A percentile compares a stretch with the other conserved stretches of the same genome.
Conservation (phyloP, 495 filamentous ascomycete genomes). For the Physcia stellaris region DNA sequence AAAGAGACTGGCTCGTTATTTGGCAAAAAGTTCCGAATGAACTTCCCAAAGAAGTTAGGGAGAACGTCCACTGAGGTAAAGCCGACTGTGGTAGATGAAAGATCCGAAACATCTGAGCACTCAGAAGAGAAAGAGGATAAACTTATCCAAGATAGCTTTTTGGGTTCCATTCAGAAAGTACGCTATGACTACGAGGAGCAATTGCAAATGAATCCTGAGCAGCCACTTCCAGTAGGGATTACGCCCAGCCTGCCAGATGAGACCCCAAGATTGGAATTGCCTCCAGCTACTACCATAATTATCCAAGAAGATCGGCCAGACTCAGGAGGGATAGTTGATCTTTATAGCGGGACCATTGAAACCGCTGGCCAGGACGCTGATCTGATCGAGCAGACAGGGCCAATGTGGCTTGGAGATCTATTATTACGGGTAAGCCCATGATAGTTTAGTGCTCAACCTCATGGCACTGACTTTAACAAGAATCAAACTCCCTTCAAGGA, state of each 20-base stretch:
- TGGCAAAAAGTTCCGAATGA: slow-evolving; percentile 77
- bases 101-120: slow-evolving; percentile 63
- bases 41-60: slow-evolving; percentile 73
- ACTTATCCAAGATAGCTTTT: slow-evolving; percentile 69
- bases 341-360: slow-evolving; percentile 79
- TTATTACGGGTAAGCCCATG: slow-evolving; percentile 47
- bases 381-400: slow-evolving; percentile 68
- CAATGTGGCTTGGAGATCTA: slow-evolving; percentile 87
- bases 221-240: slow-evolving; percentile 47
- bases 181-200: slow-evolving; percentile 66
- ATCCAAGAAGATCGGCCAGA: slow-evolving; percentile 87
- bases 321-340: slow-evolving; percentile 78
- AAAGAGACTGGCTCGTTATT: slow-evolving; percentile 62
- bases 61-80: slow-evolving; percentile 67
- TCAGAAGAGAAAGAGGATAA: slow-evolving; percentile 55
- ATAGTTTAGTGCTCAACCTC: background rate
- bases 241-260: slow-evolving; percentile 68
- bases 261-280: slow-evolving; percentile 72
- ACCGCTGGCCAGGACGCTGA: slow-evolving; percentile 66
- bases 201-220: slow-evolving; percentile 38
- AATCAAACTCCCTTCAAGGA: slow-evolving; percentile 81
- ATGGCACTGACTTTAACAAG: slow-evolving; percentile 21
- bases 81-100: slow-evolving; percentile 63
- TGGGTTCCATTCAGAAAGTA: slow-evolving; percentile 66
- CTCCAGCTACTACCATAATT: slow-evolving; percentile 67